Conservation (phyloP, 345 rosid genomes). For the Toxicodendron radicans region DNA sequence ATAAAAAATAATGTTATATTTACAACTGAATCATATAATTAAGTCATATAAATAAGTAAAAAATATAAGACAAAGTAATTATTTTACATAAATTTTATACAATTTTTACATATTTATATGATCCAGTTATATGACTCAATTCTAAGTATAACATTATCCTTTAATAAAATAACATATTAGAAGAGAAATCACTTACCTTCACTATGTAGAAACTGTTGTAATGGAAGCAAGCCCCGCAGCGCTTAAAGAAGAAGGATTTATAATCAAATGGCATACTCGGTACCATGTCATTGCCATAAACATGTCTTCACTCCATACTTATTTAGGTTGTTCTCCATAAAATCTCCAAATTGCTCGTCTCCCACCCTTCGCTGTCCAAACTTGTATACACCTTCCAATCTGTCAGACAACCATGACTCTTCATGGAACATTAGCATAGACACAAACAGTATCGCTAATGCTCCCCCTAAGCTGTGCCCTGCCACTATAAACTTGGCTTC, state of each 20-base stretch:
- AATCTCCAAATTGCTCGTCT: slow-evolving; percentile 40
- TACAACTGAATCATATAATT: too few species aligned
- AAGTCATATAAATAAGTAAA: too few species aligned
- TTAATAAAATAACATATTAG: too few species aligned
- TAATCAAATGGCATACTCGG: slow-evolving; percentile 61
- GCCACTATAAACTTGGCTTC: slow-evolving; percentile 45
- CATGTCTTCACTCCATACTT: slow-evolving; percentile 40
- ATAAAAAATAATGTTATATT: too few species aligned
- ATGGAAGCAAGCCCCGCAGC: slow-evolving; percentile 43
- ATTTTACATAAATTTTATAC: too few species aligned
- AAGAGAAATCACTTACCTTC: slow-evolving; percentile 39
- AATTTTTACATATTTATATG: too few species aligned
- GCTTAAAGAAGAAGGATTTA: slow-evolving; percentile 40
- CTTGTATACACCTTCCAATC: slow-evolving; percentile 52
- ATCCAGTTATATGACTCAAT: too few species aligned
- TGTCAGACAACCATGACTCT: slow-evolving; percentile 39
- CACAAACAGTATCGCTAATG: slow-evolving; percentile 43
- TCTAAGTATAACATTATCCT: too few species aligned
- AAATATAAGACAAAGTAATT: too few species aligned
- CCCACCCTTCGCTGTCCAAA: slow-evolving; percentile 67
- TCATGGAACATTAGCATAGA: slow-evolving; percentile 39
- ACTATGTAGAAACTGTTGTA: slow-evolving; percentile 44
- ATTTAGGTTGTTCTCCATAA: slow-evolving; percentile 33
- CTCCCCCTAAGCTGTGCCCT: slow-evolving; percentile 66
- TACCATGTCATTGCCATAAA: slow-evolving; percentile 51